phyloP scores from a whole-genome alignment of 768 basidiomycete genomes.

The Termitomyces sp. region DNA sequence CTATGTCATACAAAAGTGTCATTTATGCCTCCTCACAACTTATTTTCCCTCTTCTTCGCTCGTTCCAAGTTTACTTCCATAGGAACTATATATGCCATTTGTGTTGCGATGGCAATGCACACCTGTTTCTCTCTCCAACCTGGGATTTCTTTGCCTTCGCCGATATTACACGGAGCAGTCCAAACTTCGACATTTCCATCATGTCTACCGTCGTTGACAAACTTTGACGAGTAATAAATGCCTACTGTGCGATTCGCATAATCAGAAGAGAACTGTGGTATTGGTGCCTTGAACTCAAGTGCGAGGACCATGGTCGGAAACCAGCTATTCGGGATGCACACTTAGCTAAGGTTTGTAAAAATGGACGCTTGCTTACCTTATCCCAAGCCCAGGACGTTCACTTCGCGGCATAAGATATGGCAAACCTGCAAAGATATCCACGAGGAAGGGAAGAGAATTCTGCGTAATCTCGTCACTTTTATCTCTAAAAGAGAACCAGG shows the following conservation, averaged over 20 bases:
- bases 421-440: conserved; percentile 44
- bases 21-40: conserved; percentile 10
- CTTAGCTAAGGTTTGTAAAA: neutral
- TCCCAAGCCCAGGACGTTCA: conserved; percentile 28
- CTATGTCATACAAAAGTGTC: neutral
- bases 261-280: conserved; percentile 35
- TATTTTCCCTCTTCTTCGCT: conserved; percentile 17
- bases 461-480: conserved; percentile 37
- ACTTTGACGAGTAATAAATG: conserved; percentile 45
- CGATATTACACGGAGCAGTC: conserved; percentile 55
- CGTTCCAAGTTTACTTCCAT: conserved; percentile 32
- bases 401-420: conserved; percentile 41
- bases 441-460: conserved; percentile 52
- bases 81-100: conserved; percentile 50
- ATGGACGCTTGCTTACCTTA: conserved; percentile 19
- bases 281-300: conserved; percentile 57
- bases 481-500: conserved; percentile 46
- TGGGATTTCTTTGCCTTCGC: conserved; percentile 31
- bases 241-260: conserved; percentile 51
- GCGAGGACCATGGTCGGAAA: conserved; percentile 56
- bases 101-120: conserved; percentile 57
- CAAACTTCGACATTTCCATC: conserved; percentile 58
- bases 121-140: conserved; percentile 60
- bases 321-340: conserved; percentile 16
- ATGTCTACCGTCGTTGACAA: conserved; percentile 49